Evolutionary conservation across 345 rosid genomes (phyloP).

Genomic region (Erodium maritimum): DNA sequence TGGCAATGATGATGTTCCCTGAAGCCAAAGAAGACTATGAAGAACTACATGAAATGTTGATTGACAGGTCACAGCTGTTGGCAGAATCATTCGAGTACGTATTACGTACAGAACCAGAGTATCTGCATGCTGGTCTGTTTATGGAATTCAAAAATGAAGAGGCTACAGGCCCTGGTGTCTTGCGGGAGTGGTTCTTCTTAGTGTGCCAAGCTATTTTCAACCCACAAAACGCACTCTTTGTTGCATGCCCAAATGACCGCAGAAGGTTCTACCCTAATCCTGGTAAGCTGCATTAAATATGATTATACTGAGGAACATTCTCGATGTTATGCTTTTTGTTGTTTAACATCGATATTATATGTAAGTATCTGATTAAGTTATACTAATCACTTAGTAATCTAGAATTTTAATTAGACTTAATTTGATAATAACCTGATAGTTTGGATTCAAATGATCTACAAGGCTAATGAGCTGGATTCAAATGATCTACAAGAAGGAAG

Average conservation of each 20-base stretch:
- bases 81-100: constrained; percentile 84
- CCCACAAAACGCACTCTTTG: constrained; percentile 61
- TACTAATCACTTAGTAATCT: too few relatives aligned
- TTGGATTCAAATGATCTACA: too few relatives aligned
- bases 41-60: constrained; percentile 91
- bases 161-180: constrained; percentile 96
- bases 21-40: constrained; percentile 81
- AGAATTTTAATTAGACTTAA: too few relatives aligned
- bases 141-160: constrained; percentile 96
- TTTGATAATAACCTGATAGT: too few relatives aligned
- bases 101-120: constrained; percentile 40
- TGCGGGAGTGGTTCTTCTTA: constrained; percentile 86
- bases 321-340: too few relatives aligned
- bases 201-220: constrained; percentile 72
- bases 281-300: constrained; percentile 30
- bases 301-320: not conserved
- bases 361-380: too few relatives aligned
- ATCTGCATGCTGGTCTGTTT: constrained; percentile 61
- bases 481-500: too few relatives aligned
- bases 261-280: constrained; percentile 92
- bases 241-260: constrained; percentile 65
- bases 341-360: too few relatives aligned
- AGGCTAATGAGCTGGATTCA: too few relatives aligned
- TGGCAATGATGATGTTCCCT: constrained; percentile 79
- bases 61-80: constrained; percentile 77